A percentile compares a stretch with the other conserved stretches of the same genome.
These are phyloP conservation scores for Triticum timopheevii DNA, from an alignment of 176 grass and related monocot species.

Conservation along the genomic window DNA sequence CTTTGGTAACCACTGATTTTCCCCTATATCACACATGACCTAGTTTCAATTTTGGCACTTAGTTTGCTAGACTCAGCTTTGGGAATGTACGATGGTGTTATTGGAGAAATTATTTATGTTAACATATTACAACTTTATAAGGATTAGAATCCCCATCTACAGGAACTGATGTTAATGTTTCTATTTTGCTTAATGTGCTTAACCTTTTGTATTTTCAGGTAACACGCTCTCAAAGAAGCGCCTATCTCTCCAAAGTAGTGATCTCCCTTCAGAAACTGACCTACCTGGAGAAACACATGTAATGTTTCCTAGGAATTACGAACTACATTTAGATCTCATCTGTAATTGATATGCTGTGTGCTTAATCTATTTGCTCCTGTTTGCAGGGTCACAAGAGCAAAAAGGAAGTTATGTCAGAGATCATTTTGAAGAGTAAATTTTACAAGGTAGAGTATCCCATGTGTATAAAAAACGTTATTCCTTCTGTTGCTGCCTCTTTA, in stretches of 20 bases:
- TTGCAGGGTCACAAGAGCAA: constrained; percentile 79
- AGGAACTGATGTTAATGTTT: constrained; percentile 16
- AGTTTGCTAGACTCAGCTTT: constrained; percentile 13
- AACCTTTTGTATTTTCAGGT: constrained; percentile 33
- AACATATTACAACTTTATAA: background rate
- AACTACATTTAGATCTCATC: constrained; percentile 1
- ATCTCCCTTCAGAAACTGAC: constrained; percentile 42
- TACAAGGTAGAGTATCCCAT: constrained; percentile 62
- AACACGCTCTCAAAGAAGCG: constrained; percentile 29
- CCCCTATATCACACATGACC: background rate
- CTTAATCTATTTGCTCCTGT: constrained; percentile 34
- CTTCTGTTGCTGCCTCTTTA: background rate
- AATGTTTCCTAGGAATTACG: constrained; percentile 24
- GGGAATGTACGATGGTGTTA: background rate
- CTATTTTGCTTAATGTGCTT: background rate
- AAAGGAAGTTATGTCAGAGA: constrained; percentile 97
- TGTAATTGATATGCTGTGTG: constrained; percentile 7
- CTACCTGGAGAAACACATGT: constrained; percentile 45
- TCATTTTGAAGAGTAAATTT: constrained; percentile 98
- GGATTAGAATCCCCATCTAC: constrained; percentile 4
- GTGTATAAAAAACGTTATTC: background rate
- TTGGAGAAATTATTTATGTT: background rate
- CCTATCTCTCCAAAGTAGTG: constrained; percentile 46
- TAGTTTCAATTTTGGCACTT: background rate
- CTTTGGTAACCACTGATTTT: background rate